phyloP scores from a whole-genome alignment of 2,329 filamentous ascomycete genomes.

The Cladorrhinum sp. region DNA sequence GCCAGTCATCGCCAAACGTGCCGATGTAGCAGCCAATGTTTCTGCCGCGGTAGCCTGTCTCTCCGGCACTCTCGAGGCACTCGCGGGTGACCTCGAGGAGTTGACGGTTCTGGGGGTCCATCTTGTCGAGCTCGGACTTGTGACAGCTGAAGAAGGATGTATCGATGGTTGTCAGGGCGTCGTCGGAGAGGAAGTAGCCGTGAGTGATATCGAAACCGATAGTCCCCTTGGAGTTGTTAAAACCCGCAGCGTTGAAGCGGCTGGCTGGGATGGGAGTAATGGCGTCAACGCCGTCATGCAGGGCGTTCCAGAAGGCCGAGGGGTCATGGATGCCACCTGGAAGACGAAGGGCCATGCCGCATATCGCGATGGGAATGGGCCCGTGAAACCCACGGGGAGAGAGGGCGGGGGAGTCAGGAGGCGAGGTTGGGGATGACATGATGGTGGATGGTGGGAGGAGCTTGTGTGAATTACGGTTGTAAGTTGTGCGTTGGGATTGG shows the following conservation, averaged over 20 bases:
- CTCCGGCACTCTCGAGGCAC: conserved; percentile 29
- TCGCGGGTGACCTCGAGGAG: conserved; percentile 42
- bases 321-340: conserved; percentile 33
- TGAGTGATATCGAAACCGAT: conserved; percentile 1
- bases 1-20: background rate
- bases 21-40: conserved; percentile 33
- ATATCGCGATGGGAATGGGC: conserved; percentile 31
- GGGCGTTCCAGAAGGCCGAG: conserved; percentile 34
- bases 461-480: too few relatives aligned
- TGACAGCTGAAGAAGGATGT: conserved; percentile 41
- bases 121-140: conserved; percentile 36
- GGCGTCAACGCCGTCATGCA: conserved; percentile 22
- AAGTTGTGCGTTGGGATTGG: too few relatives aligned
- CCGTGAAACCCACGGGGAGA: too few relatives aligned
- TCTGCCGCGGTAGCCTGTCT: conserved; percentile 22
- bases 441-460: too few relatives aligned
- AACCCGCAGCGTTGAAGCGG: background rate
- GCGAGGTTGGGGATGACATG: too few relatives aligned
- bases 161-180: conserved; percentile 33
- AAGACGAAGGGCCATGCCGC: conserved; percentile 36
- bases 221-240: background rate
- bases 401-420: too few relatives aligned
- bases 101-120: conserved; percentile 43
- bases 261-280: background rate
- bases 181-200: conserved; percentile 29